Conservation (phyloP, 2,329 filamentous ascomycete species). For the Dothideomycetes sp. region DNA sequence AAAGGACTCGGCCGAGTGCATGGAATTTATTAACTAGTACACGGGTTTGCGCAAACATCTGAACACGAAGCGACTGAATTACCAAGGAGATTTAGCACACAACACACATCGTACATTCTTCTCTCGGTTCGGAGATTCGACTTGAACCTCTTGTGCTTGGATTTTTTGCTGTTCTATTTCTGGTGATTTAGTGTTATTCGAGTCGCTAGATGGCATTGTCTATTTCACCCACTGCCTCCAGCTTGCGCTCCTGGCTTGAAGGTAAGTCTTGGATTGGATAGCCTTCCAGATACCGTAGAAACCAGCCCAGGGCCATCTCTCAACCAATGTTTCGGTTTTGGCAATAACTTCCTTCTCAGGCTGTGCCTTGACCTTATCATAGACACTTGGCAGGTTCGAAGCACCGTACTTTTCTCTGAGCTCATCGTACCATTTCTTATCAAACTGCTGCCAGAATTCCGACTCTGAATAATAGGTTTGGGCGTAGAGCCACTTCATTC, state of each 20-base stretch:
- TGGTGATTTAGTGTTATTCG: too few species aligned
- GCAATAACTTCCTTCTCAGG: not conserved
- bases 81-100: too few species aligned
- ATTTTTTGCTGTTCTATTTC: too few species aligned
- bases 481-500: slow-evolving; percentile 63
- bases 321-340: not conserved
- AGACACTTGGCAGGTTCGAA: slow-evolving; percentile 51
- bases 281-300: slow-evolving; percentile 16
- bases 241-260: slow-evolving; percentile 13
- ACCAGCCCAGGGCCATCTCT: slow-evolving; percentile 15
- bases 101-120: too few species aligned
- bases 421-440: slow-evolving; percentile 49
- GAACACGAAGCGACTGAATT: too few species aligned
- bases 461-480: slow-evolving; percentile 59
- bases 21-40: too few species aligned
- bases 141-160: too few species aligned
- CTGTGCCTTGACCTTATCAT: slow-evolving; percentile 45
- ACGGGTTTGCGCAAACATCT: too few species aligned
- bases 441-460: slow-evolving; percentile 60
- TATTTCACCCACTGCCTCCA: slow-evolving; percentile 9
- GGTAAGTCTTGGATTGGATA: slow-evolving; percentile 14
- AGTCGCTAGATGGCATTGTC: too few species aligned
- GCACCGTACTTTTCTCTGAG: slow-evolving; percentile 53
- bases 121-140: too few species aligned
- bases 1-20: not conserved